phyloP scores from a whole-genome alignment of 2,329 filamentous ascomycete species.

The Xylaria sp. region DNA sequence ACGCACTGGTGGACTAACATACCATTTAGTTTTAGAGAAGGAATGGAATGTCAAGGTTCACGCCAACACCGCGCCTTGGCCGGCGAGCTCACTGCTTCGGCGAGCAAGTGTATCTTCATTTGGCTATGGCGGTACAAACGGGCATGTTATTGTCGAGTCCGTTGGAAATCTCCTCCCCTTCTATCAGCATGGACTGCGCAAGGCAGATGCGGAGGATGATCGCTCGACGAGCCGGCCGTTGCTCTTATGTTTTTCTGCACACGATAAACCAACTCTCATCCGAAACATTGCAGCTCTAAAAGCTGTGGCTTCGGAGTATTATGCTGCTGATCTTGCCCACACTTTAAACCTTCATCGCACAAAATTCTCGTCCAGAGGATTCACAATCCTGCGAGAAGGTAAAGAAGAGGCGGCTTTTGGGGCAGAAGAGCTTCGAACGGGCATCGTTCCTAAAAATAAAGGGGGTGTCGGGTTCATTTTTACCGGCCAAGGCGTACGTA shows the following conservation, averaged over 20 bases:
- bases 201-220: conserved; percentile 22
- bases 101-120: conserved; percentile 39
- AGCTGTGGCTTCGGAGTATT: conserved; percentile 34
- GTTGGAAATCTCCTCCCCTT: conserved; percentile 35
- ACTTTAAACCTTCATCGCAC: conserved; percentile 37
- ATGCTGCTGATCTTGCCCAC: conserved; percentile 36
- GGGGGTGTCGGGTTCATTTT: conserved; percentile 38
- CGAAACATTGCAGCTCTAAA: conserved; percentile 38
- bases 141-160: conserved; percentile 33
- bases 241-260: conserved; percentile 39
- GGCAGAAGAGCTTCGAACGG: conserved; percentile 9
- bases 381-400: conserved; percentile 30
- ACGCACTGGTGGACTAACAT: not conserved
- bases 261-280: conserved; percentile 37
- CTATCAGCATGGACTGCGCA: conserved; percentile 35
- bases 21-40: conserved; percentile 31
- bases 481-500: conserved; percentile 44
- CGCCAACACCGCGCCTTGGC: conserved; percentile 36
- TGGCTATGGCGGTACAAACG: conserved; percentile 40
- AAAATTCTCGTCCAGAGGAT: conserved; percentile 26
- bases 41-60: conserved; percentile 39
- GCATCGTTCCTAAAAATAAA: conserved; percentile 10
- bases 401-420: conserved; percentile 21
- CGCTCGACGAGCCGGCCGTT: conserved; percentile 32
- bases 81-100: conserved; percentile 28